Evolutionary conservation across 371 early-diverging fungal genomes (phyloP), one percentile per base, ranked within the genome.

Genomic region (Apophysomyces elegans): DNA sequence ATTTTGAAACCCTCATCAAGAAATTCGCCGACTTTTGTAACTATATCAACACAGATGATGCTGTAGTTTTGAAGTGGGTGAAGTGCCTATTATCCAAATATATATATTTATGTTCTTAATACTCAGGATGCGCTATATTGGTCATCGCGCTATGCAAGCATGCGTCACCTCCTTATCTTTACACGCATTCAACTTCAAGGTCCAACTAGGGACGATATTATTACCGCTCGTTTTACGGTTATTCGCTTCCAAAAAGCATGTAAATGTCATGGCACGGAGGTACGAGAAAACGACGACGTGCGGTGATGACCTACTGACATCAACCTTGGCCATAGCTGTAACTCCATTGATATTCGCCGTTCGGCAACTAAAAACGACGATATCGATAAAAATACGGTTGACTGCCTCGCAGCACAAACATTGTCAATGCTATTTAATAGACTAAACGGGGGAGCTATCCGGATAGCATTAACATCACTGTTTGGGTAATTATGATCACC

Each of bases 1-100:
- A 86, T 37, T 93, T 91, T 72, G 82, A 84, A 64, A 41, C 56
- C 1, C 63, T 76, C 3, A 38, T 76, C 9, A 32, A 61, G 16
- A 75, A 78, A 37, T 91, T 91, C 69, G 86, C 90, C 38, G 62
- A 65, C 0, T 81, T 82, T 43, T 63, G 79, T 70, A 58, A 74
- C 8, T 78, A 79, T 72, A 65, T 64, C 46, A 80, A 78, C 21
- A 65, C 67, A 14, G 84, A 88, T 59, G 61, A 66, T 2, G 44
- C 69, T 13, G 37, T 85, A 21, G 67, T 67, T 43, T 56, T 80
- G 11, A 66, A 75, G 80, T 79, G 72, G 57, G 62, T 59, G 26
- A 18, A 56, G 50, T 13, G 9, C 21, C 21, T 26, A 14, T 35
- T 26, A 5, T 8, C 46, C 5, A 64, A 58, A 5, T 44, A 35